These are phyloP conservation scores for Elaphomyces granulatus DNA, from an alignment of 495 filamentous ascomycete genomes.

Conservation along the genomic window DNA sequence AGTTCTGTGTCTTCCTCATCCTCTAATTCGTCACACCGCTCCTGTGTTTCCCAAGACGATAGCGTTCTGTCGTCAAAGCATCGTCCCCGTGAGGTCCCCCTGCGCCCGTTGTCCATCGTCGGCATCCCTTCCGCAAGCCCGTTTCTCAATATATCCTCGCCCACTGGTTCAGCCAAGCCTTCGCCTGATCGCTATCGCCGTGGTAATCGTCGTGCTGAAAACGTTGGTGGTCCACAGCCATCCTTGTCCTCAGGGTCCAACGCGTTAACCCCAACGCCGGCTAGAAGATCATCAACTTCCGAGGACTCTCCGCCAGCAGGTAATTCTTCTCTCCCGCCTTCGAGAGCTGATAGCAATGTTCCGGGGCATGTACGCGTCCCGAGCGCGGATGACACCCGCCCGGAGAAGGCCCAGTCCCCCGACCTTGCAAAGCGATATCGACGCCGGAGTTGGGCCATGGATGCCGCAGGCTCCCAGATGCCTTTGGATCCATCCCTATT, in stretches of 20 bases:
- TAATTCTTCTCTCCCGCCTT: slow-evolving; percentile 3
- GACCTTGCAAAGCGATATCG: slow-evolving; percentile 66
- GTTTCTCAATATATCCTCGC: slow-evolving; percentile 30
- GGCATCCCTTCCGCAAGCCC: slow-evolving; percentile 33
- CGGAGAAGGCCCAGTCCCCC: slow-evolving; percentile 24
- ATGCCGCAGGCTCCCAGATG: slow-evolving; percentile 36
- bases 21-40: slow-evolving; percentile 25
- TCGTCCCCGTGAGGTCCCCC: slow-evolving; percentile 21
- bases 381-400: slow-evolving; percentile 41
- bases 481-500: slow-evolving; percentile 12
- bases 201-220: slow-evolving; percentile 35
- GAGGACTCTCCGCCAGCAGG: slow-evolving; percentile 13
- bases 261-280: slow-evolving; percentile 4
- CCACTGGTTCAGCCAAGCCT: slow-evolving; percentile 39
- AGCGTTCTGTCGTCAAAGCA: slow-evolving; percentile 30
- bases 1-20: slow-evolving; percentile 43
- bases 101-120: slow-evolving; percentile 38
- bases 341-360: not conserved
- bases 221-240: slow-evolving; percentile 26
- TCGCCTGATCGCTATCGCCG: slow-evolving; percentile 57
- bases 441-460: slow-evolving; percentile 71
- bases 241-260: slow-evolving; percentile 24
- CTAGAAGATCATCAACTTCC: slow-evolving; percentile 4
- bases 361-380: slow-evolving; percentile 26
- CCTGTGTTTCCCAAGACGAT: slow-evolving; percentile 35